Conservation (phyloP, 495 filamentous ascomycete genomes). For the Hypoxylon perforatum region DNA sequence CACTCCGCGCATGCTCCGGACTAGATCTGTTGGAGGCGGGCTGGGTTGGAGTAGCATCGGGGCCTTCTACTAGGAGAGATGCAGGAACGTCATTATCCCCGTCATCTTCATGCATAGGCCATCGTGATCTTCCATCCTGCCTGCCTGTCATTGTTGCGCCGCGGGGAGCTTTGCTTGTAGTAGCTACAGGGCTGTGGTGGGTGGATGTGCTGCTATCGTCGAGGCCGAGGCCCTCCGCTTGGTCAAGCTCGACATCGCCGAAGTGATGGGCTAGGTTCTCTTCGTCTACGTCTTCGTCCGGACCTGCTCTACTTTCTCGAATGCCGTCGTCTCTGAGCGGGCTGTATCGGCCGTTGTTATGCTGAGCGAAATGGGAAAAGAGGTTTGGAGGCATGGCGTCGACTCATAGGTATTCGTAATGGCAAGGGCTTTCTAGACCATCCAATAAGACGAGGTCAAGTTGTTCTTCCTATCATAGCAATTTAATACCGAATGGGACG, state of each 20-base stretch:
- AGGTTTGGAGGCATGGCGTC: constrained; percentile 77
- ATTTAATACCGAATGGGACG: neutral
- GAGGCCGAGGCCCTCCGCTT: constrained; percentile 69
- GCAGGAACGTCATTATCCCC: constrained; percentile 91
- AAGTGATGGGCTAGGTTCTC: constrained; percentile 74
- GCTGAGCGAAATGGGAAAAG: constrained; percentile 77
- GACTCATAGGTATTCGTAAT: constrained; percentile 32
- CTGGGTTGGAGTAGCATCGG: constrained; percentile 48
- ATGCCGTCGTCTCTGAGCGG: constrained; percentile 73
- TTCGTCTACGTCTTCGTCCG: constrained; percentile 74
- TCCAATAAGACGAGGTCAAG: constrained; percentile 33
- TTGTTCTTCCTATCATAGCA: constrained; percentile 20
- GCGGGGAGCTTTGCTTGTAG: constrained; percentile 36
- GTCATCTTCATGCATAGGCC: constrained; percentile 70
- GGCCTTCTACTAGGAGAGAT: constrained; percentile 82
- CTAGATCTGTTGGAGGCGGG: constrained; percentile 36
- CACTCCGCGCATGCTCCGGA: constrained; percentile 35
- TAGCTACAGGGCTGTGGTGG: constrained; percentile 57
- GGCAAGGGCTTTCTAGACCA: constrained; percentile 19
- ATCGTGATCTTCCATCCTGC: constrained; percentile 40
- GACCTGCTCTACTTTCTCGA: constrained; percentile 73
- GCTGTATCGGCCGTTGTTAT: constrained; percentile 73
- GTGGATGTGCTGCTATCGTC: constrained; percentile 71
- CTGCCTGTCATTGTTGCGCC: constrained; percentile 10
- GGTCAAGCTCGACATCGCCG: constrained; percentile 75